Base-by-base conservation (phyloP, 352 stramenopile genomes). In the Globisporangium apiculatum region DNA sequence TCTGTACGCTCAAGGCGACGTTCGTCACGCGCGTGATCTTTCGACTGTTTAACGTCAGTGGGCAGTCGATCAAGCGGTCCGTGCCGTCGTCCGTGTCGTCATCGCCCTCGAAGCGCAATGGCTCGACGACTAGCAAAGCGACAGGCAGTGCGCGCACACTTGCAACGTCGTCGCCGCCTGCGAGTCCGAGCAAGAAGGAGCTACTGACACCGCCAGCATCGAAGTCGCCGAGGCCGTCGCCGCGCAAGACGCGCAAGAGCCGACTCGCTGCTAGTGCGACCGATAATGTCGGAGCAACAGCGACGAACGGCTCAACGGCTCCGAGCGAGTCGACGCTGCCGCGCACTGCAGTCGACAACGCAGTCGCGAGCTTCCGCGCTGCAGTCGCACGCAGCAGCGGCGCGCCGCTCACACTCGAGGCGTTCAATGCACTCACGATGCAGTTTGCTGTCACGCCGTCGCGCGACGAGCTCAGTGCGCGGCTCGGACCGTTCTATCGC, bases 21-120 rank as follows among this genome's bases (percentile, higher is more conserved):
- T 89, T 81, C 53, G 48, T 87, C 11, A 69, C 69, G 17, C 62
- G 79, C n/a, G 65, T 69, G 6, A 67, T 86, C 41, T 87, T 71
- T 55, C 71, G 76, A 4, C 48, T 79, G 4, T 52, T 86, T 4
- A 66, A 72, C 41, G 64, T 83, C 9, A 83, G 77, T 45, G 57
- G 24, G 4, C 15, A 31, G 24, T 31, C 24, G 24, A 31, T 47
- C 14, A 65, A 65, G 36, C 42, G 55, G 9, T 10, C 38, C 2
- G n/a, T 31, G 24, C 24, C 24, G 24, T 31, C 24, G 24, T 31
- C 24, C 24, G 24, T 31, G 24, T 31, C 24, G 3, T 31, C 24
- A 31, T 31, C 24, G 24, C 24, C 24, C 24, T 31, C 24, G 24
- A 31, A 31, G 24, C 24, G 24, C 24, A 31, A 31, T 31, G 24